phyloP scores from a whole-genome alignment of 1,139 yeast species.

The Pichiaceae sp. region DNA sequence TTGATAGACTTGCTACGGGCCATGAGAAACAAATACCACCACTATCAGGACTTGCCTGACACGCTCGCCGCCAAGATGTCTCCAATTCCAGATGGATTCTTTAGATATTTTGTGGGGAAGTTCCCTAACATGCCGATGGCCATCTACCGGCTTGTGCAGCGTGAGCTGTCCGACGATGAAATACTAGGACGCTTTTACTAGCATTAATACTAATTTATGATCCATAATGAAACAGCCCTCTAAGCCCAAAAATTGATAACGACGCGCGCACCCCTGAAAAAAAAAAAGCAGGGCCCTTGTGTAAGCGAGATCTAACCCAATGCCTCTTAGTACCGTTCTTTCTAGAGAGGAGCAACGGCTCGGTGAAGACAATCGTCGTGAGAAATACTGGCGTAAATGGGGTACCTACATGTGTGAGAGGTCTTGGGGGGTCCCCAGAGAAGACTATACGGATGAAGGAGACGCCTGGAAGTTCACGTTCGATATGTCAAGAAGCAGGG shows the following conservation, averaged over 20 bases:
- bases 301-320: too few relatives aligned
- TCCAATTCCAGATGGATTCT: constrained; percentile 78
- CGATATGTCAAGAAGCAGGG: constrained; percentile 76
- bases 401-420: constrained; percentile 90
- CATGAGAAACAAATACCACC: constrained; percentile 85
- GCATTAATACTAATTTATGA: not conserved
- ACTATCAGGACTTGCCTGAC: constrained; percentile 79
- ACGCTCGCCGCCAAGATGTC: constrained; percentile 55
- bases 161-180: constrained; percentile 9
- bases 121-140: constrained; percentile 79
- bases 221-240: too few relatives aligned
- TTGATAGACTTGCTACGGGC: constrained; percentile 84
- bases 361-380: constrained; percentile 44
- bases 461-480: constrained; percentile 95
- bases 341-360: constrained; percentile 59
- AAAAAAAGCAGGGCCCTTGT: too few relatives aligned
- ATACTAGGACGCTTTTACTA: constrained; percentile 9
- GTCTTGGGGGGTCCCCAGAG: constrained; percentile 93
- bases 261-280: too few relatives aligned
- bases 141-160: constrained; percentile 39
- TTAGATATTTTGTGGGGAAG: constrained; percentile 58
- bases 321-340: constrained; percentile 9
- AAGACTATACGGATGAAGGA: constrained; percentile 81
- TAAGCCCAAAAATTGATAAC: too few relatives aligned
- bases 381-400: constrained; percentile 78